Evolutionary conservation across 2,329 filamentous ascomycete genomes (phyloP), one percentile per base, ranked within the genome.

Genomic region (Aspergillus pseudonomiae): DNA sequence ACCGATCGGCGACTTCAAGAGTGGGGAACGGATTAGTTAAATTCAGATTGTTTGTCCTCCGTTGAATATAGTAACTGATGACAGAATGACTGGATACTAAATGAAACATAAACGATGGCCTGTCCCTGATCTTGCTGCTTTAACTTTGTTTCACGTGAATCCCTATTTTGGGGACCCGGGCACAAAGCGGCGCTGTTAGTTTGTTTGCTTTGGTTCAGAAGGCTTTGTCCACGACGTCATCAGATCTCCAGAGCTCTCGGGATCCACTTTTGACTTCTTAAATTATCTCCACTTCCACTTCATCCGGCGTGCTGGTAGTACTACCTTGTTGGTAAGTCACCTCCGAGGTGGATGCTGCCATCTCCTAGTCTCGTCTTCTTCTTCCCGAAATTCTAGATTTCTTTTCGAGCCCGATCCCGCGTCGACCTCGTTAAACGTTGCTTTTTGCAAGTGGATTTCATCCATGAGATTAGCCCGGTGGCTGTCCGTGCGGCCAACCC

Each of bases 401-500:
- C 28, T 19, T 19, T 11, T 32, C 24, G 16, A 30, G 46, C 16
- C 46, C 10, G 46, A 30, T 52, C 26, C 6, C 9, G n/a, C 21
- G 3, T 19, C 16, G n/a, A 32, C 48, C 28, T 2, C n/a, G 9
- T 52, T 34, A 4, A 32, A n/a, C 39, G 39, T 41, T 41, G 16
- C 39, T n/a, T 30, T 11, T 32, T 6, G 4, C 28, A 5, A 52
- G 26, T n/a, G 4, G 16, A 52, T 10, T 10, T 19, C n/a, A 30
- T 52, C 10, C 28, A 52, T 52, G 48, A 52, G 45, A 32, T n/a
- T 59, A 4, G n/a, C 30, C 54, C 48, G 48, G 61, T 65, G 61
- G 62, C 64, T 65, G 50, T 58, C 57, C 46, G 57, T 66, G 64
- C 54, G 59, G 58, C 66, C 61, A 54, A 36, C 39, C 24, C 46